Base-by-base conservation (phyloP, 2,329 filamentous ascomycete species). In the Alternaria arbusti region DNA sequence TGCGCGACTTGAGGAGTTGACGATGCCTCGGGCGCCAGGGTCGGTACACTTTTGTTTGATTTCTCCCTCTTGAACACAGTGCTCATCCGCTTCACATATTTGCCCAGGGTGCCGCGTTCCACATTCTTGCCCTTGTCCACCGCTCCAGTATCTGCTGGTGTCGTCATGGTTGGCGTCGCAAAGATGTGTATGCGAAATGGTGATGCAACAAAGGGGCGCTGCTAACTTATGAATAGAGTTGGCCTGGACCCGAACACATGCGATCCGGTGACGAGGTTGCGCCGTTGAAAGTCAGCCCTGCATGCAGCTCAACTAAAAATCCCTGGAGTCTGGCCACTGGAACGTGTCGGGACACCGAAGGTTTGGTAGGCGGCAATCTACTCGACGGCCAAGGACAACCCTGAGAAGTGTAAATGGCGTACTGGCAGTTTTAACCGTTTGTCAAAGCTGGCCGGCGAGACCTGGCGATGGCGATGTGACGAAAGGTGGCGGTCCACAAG, bases 81-180 rank as follows among this genome's bases (percentile, higher is more conserved):
- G 69, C 76, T 76, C 73, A 81, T 79, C 55, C 78, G 70, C 77
- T 80, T 80, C 47, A 81, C 75, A 55, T 80, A 81, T 64, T 78
- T 80, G 10, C 77, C 77, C 70, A 80, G 57, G 59, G 73, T 75
- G 51, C 76, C 71, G 32, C 75, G 73, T 44, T 78, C 72, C 20
- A 52, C 67, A 32, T 70, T 70, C 44, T 75, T 72, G 47, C 32
- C 45, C 60, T 59, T 59, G 45, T 68, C 68, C 17, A 73, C 45
- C 32, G 69, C 65, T 17, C 55, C 69, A 23, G 66, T 12, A 32
- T 59, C 63, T 13, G 57, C 50, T 50, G 75, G 68, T 40, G 73
- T 70, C 60, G 75, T 74, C 77, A 79, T 79, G 63, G 44, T 66
- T 44, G 44, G n/a, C 5, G 59, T 23, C 15, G 54, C 26, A 46